Conservation (phyloP, 2,329 filamentous ascomycete genomes). For the Botrytis galanthina region DNA sequence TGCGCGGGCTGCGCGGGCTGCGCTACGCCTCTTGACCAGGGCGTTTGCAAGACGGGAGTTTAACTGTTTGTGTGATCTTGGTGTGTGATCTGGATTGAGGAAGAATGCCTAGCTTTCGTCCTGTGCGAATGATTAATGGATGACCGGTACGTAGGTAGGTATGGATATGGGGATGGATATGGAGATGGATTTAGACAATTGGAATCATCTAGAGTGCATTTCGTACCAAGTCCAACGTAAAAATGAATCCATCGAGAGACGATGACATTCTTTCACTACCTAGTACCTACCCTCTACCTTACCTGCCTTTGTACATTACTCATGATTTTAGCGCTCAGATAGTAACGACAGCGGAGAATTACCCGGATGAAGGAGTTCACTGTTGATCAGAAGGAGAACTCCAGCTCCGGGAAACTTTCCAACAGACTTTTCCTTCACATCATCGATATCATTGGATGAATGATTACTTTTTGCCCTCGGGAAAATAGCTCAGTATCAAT, state of each 20-base stretch:
- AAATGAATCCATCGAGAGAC: not conserved
- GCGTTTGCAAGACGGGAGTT: conserved; percentile 9
- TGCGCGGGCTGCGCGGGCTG: not conserved
- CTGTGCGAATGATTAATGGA: not conserved
- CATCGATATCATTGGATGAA: not conserved
- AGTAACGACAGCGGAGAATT: not conserved
- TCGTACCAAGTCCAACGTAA: not conserved
- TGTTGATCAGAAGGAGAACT: conserved; percentile 4
- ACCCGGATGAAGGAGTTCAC: not conserved
- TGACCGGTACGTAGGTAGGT: not conserved
- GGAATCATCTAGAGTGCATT: not conserved
- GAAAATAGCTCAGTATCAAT: not conserved
- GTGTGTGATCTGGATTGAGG: not conserved
- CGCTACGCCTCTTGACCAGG: conserved; percentile 10
- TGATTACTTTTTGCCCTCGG: not conserved
- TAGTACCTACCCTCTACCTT: not conserved
- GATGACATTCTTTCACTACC: not conserved
- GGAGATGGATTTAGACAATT: not conserved
- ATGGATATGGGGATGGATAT: too few species aligned
- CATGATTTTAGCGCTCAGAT: not conserved
- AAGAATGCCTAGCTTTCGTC: not conserved
- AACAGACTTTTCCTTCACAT: not conserved
- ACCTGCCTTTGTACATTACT: not conserved
- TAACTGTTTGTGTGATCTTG: not conserved
- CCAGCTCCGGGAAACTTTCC: not conserved